Evolutionary conservation across 179 eudicot species (phyloP).

Genomic region (Drosera spatulata): DNA sequence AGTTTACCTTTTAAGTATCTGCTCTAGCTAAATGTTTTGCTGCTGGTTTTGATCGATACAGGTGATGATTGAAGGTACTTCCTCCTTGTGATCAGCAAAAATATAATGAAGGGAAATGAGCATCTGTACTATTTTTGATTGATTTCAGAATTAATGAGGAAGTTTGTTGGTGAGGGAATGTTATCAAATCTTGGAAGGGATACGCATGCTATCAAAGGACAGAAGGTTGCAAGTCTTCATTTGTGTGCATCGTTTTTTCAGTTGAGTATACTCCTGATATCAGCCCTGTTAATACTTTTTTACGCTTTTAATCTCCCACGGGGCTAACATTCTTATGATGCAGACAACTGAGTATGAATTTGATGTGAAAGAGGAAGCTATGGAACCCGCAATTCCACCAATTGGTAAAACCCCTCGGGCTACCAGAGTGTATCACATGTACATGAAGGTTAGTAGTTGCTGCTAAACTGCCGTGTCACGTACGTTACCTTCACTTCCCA

Average conservation of each 20-base stretch:
- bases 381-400: constrained; percentile 20
- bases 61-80: constrained; percentile 73
- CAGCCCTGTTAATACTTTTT: not conserved
- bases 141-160: constrained; percentile 65
- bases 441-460: constrained; percentile 58
- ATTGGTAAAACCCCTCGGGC: constrained; percentile 25
- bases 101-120: no score
- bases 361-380: constrained; percentile 68
- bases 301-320: not conserved
- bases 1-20: not conserved
- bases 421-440: constrained; percentile 49
- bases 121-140: no score
- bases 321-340: not conserved
- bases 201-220: constrained; percentile 42
- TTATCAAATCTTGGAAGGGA: constrained; percentile 41
- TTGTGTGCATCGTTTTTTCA: no score
- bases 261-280: no score
- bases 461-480: no score
- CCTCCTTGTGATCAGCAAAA: no score
- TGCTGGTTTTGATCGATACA: constrained; percentile 16
- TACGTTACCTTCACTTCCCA: not conserved
- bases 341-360: constrained; percentile 52
- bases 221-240: constrained; percentile 34
- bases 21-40: not conserved
- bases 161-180: constrained; percentile 58